Base-by-base conservation (phyloP, 1,284 basidiomycete species). In the Uromyces viciae-fabae region DNA sequence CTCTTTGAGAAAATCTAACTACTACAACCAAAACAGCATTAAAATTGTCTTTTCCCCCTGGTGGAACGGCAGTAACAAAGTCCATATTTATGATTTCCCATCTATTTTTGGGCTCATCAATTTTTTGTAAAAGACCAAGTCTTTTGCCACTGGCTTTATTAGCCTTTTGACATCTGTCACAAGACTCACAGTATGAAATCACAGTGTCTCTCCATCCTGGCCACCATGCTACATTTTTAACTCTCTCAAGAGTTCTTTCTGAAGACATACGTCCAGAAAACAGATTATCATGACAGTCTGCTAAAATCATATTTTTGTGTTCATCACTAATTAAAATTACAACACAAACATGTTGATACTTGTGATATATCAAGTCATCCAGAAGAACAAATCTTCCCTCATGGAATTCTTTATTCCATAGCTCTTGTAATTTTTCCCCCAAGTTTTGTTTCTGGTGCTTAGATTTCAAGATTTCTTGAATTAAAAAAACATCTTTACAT, bases 261-360 rank as follows among this genome's bases (percentile, higher is more conserved):
- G 3, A 22, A 19, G 71, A 46, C 33, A 73, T 33, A 33, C 52
- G 71, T 9, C 43, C 72, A 11, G 72, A 7, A 9, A n/a, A n/a
- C 3, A 74, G 33, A n/a, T n/a, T 38, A 56, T 74, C 72, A n/a
- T 74, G 72, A 74, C 72, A 74, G 31, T 54, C 49, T 11, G 33
- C 8, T 36, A 74, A 25, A 52, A 74, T 74, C 11, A 25, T 40
- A 2, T 56, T 38, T 4, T 33, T 58, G 14, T 49, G 22, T 2
- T 52, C 36, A 17, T 58, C 8, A 14, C 3, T 19, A 7, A 56
- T n/a, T 56, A 56, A 36, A 14, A 74, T 49, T 56, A 56, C 22
- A 4, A 52, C 42, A 19, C 17, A 74, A 11, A 19, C 8, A 40
- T 74, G 42, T 25, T 58, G 36, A 28, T 25, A 7, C 56, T 49